Evolutionary conservation across 2,329 filamentous ascomycete genomes (phyloP).

Genomic region (Fusarium sambucinum): DNA sequence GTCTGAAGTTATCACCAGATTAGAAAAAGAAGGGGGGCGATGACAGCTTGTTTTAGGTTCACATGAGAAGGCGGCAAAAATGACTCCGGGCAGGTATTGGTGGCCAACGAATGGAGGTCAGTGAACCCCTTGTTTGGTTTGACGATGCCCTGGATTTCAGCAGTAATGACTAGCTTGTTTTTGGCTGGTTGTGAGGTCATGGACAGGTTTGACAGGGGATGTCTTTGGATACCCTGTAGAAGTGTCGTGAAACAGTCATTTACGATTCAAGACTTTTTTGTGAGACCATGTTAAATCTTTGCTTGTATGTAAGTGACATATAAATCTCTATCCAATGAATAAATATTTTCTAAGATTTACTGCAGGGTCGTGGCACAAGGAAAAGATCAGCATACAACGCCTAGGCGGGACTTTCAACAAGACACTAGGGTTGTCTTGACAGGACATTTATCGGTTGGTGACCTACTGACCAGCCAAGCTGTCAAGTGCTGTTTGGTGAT

Average conservation of each 20-base stretch:
- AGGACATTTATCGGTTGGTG: background rate
- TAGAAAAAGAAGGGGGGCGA: constrained; percentile 15
- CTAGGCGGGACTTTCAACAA: background rate
- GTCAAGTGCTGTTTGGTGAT: background rate
- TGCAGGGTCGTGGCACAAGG: constrained; percentile 26
- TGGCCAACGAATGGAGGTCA: constrained; percentile 16
- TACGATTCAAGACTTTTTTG: background rate
- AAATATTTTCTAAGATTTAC: background rate
- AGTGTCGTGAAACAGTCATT: background rate
- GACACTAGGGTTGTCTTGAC: background rate
- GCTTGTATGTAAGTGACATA: background rate
- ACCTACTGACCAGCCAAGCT: background rate
- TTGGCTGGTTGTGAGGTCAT: constrained; percentile 42
- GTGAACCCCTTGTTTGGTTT: constrained; percentile 22
- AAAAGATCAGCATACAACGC: constrained; percentile 6
- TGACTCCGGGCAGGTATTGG: constrained; percentile 7
- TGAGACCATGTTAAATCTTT: background rate
- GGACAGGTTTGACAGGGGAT: constrained; percentile 17
- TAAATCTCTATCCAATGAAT: background rate
- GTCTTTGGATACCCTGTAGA: constrained; percentile 24
- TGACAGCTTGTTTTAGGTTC: constrained; percentile 22
- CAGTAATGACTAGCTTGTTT: constrained; percentile 29
- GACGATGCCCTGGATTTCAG: constrained; percentile 38
- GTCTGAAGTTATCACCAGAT: constrained; percentile 27
- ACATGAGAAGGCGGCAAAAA: constrained; percentile 10